Evolutionary conservation across 2,329 filamentous ascomycete genomes (phyloP).

Genomic region (Graphilbum sp.): DNA sequence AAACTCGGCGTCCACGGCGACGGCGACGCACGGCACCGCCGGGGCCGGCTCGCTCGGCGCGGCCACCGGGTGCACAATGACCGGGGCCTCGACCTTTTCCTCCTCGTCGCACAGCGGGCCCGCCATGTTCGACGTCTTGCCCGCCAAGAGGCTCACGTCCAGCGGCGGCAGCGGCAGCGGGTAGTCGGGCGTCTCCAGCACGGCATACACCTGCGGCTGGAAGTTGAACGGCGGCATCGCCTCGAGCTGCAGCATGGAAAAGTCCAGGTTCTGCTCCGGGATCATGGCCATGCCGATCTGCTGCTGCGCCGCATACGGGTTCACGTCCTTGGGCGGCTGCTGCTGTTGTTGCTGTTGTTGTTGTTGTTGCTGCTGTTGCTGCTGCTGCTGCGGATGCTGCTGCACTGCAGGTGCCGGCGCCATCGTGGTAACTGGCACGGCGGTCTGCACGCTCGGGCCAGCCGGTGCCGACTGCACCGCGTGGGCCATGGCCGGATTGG

Average conservation of each 20-base stretch:
- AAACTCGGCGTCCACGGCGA: constrained; percentile 37
- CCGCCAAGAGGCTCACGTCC: constrained; percentile 46
- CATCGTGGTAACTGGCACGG: too few relatives aligned
- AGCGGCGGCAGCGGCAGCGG: constrained; percentile 26
- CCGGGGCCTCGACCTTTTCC: constrained; percentile 39
- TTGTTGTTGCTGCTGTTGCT: constrained; percentile 17
- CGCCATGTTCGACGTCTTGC: constrained; percentile 47
- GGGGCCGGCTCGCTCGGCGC: constrained; percentile 16
- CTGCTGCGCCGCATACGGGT: constrained; percentile 41
- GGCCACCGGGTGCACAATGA: constrained; percentile 30
- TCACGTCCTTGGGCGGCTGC: constrained; percentile 48
- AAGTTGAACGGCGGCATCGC: constrained; percentile 35
- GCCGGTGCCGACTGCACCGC: constrained; percentile 16
- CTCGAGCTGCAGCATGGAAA: constrained; percentile 51
- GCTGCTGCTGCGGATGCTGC: constrained; percentile 19
- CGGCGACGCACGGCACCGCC: constrained; percentile 18
- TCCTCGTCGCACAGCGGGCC: constrained; percentile 30
- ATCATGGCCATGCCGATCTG: constrained; percentile 72
- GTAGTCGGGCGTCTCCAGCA: constrained; percentile 21
- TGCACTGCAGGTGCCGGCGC: too few relatives aligned
- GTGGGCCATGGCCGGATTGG: constrained; percentile 28
- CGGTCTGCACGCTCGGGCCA: not conserved
- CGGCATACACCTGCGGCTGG: constrained; percentile 56
- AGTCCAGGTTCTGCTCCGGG: constrained; percentile 62
- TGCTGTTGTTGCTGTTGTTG: too few relatives aligned